phyloP scores from a whole-genome alignment of 169 alveolate genomes.

The Plasmodium gonderi region DNA sequence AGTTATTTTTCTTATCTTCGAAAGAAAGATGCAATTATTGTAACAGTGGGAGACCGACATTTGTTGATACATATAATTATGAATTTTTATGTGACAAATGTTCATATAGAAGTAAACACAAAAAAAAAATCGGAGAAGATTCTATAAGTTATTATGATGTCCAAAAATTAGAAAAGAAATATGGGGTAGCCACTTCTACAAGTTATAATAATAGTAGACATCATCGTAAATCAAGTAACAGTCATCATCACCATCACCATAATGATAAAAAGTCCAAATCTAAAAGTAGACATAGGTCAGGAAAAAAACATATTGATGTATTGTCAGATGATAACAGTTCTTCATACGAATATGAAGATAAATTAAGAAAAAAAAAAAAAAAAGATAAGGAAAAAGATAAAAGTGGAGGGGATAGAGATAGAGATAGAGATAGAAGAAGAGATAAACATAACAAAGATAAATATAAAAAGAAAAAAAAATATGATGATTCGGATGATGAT shows the following conservation, averaged over 20 bases:
- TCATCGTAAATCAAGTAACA: constrained; percentile 25
- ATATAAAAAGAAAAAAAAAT: constrained; percentile 43
- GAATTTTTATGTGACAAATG: constrained; percentile 83
- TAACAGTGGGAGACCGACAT: constrained; percentile 76
- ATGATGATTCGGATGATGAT: constrained; percentile 40
- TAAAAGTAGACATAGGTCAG: constrained; percentile 54
- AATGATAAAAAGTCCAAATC: constrained; percentile 23
- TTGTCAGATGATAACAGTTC: constrained; percentile 32
- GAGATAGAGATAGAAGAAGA: constrained; percentile 29
- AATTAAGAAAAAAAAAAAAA: constrained; percentile 16
- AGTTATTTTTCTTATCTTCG: constrained; percentile 79
- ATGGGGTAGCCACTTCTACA: constrained; percentile 49
- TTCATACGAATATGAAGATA: constrained; percentile 4
- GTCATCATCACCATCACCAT: constrained; percentile 8
- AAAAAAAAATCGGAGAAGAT: constrained; percentile 81
- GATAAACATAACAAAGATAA: constrained; percentile 25
- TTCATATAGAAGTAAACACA: constrained; percentile 78
- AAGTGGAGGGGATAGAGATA: constrained; percentile 20
- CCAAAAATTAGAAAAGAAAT: constrained; percentile 81
- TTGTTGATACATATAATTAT: constrained; percentile 81
- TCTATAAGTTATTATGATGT: constrained; percentile 77
- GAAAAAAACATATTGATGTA: constrained; percentile 30
- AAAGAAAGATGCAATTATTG: constrained; percentile 83
- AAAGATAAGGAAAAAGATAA: constrained; percentile 15
- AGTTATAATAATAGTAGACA: constrained; percentile 9